Conservation (phyloP, 108 stramenopile genomes). For the Asterionellopsis glacialis region DNA sequence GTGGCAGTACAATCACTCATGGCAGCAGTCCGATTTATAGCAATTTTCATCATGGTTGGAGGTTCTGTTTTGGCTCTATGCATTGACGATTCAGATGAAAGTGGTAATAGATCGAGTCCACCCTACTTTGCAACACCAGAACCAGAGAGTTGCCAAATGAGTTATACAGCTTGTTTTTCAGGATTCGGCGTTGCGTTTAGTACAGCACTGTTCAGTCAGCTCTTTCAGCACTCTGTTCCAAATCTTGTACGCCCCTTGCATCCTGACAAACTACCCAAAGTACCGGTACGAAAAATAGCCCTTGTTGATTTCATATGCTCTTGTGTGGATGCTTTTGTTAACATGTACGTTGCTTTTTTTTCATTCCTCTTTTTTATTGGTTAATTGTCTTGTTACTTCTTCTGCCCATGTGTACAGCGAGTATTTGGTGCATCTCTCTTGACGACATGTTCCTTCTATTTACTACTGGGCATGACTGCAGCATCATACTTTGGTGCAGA, state of each 20-base stretch:
- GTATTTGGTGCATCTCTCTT: conserved; percentile 29
- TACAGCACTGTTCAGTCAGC: conserved; percentile 46
- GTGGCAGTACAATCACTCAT: conserved; percentile 34
- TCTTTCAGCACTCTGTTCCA: conserved; percentile 55
- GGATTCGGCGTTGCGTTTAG: conserved; percentile 50
- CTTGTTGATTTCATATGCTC: background rate
- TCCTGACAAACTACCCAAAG: conserved; percentile 3
- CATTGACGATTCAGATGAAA: conserved; percentile 12
- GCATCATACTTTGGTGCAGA: conserved; percentile 37
- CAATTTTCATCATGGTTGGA: conserved; percentile 35
- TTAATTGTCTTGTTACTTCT: too few relatives aligned
- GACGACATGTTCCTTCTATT: conserved; percentile 33
- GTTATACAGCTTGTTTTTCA: conserved; percentile 22
- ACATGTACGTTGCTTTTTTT: background rate
- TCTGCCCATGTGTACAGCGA: background rate
- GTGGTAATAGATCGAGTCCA: background rate
- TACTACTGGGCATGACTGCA: conserved; percentile 22
- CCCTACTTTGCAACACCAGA: conserved; percentile 26
- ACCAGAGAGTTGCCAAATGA: conserved; percentile 15
- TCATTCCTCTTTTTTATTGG: background rate
- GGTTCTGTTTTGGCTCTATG: conserved; percentile 30
- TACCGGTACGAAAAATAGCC: conserved; percentile 12
- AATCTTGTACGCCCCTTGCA: conserved; percentile 34
- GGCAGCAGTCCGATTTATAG: conserved; percentile 31
- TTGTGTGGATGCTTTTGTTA: background rate